Base-by-base conservation (phyloP, 2,329 filamentous ascomycete genomes). In the Zasmidium cellare region DNA sequence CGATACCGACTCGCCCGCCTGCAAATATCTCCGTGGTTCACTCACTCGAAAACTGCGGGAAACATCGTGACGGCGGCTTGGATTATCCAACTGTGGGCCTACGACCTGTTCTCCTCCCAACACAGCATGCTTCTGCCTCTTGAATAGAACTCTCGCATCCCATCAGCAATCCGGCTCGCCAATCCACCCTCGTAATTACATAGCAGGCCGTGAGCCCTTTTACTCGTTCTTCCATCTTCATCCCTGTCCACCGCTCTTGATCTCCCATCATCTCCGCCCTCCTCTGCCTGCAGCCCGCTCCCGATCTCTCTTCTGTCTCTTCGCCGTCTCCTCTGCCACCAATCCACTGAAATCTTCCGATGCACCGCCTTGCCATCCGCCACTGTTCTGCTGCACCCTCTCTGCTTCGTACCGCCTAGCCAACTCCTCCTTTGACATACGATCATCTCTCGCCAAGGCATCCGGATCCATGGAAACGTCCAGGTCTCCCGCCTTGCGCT, bases 341-440 rank as follows among this genome's bases (percentile, higher is more conserved):
- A 99, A 96, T 69, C 96, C 90, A 68, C 88, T 93, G 56, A 99
- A 76, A 71, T 97, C 93, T 67, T 97, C 93, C 72, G 96, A 90
- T 57, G 57, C 61, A 31, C 63, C 63, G 20, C 87, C 87, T 18
- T 87, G 86, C 71, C 89, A 88, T 63, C 87, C 83, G 58, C 79
- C 81, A 9, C 74, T 74, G 53, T 74, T 70, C 75, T 84, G 72
- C 79, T 88, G 80, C 69, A 85, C 82, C 68, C 83, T 82, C 72
- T 86, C 80, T 31, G 81, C 86, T 58, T 97, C 92, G 69, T 96
- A 99, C 71, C 88, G 84, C 69, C 84, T 86, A 73, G 84, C 84
- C 68, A 99, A 74, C 67, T 92, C 90, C 23, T 96, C 92, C 74
- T 93, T 96, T 75, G 84, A 89, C 69, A 97, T 82, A 46, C 88